Evolutionary conservation across 169 alveolate species (phyloP), one percentile per base, ranked within the genome.

Genomic region (Theileria annulata): DNA sequence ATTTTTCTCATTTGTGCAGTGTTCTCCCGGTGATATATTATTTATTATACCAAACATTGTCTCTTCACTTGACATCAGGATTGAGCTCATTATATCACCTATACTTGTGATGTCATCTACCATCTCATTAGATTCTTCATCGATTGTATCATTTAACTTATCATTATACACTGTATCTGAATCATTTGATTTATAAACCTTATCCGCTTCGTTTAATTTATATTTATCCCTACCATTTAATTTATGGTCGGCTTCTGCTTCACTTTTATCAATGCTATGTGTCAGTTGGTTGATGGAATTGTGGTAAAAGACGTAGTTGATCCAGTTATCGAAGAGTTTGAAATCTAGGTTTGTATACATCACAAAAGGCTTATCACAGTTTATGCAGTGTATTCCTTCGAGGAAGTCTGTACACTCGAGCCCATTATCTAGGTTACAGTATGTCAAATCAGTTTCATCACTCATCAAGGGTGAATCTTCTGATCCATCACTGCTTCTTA

Each of bases 31-130:
- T 8, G 89, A 60, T 67, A 82, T 76, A 12, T 30, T 49, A 15
- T 69, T 49, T 9, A 82, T 69, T 42, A 82, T 47, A 15, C 28
- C 51, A 19, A 42, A 49, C 25, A 82, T 35, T 13, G 71, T 74
- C 42, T 75, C 67, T 58, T 82, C 89, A 17, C 85, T 71, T 21
- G 85, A 67, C 48, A 82, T 23, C 33, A 82, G 60, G 6, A 73
- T 64, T 28, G 86, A 64, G 10, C 85, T 54, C 25, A 62, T 75
- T n/a, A 79, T 71, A n/a, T 82, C 77, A 28, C 75, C 79, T 0
- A 72, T 72, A 17, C 54, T 27, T 49, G 8, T 25, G 6, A 33
- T 23, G 13, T 72, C 42, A 2, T 56, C 51, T 17, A 42, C 51
- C 1, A 3, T 10, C 51, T 42, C 51, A 42, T n/a, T 17, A 15